These are phyloP conservation scores for Psilocybe sp. DNA, from an alignment of 768 basidiomycete species.

Conservation along the genomic window DNA sequence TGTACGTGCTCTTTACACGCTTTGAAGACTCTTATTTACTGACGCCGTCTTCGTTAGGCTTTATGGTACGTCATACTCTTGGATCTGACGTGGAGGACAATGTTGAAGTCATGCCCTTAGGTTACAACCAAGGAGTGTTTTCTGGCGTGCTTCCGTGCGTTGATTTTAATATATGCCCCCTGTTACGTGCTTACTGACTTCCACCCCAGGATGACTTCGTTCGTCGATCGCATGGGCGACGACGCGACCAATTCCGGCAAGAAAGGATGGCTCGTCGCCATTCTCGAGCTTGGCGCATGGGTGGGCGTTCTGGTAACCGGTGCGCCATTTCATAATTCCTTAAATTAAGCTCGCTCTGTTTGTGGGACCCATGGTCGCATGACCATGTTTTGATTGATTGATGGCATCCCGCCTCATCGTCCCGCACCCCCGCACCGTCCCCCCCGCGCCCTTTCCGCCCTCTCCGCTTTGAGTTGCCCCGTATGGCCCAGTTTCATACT, in stretches of 20 bases:
- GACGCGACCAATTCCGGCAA: conserved; percentile 48
- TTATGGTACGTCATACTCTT: conserved; percentile 43
- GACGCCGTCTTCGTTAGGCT: conserved; percentile 35
- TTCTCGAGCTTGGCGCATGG: conserved; percentile 77
- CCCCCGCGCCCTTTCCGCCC: too few species aligned
- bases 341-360: too few species aligned
- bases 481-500: too few species aligned
- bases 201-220: conserved; percentile 43
- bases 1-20: conserved; percentile 39
- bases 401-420: too few species aligned
- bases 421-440: too few species aligned
- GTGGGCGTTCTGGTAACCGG: conserved; percentile 72
- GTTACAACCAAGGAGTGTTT: conserved; percentile 77
- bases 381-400: too few species aligned
- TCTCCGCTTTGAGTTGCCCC: too few species aligned
- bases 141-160: conserved; percentile 66
- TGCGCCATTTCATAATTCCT: conserved; percentile 5
- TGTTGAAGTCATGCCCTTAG: conserved; percentile 25
- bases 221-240: conserved; percentile 51
- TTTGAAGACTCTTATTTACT: not conserved
- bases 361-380: too few species aligned
- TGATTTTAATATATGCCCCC: not conserved
- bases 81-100: not conserved
- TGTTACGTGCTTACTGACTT: not conserved
- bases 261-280: conserved; percentile 73